Evolutionary conservation across 2,329 filamentous ascomycete species (phyloP), one percentile per base, ranked within the genome.

Genomic region (Truncatella angustata): DNA sequence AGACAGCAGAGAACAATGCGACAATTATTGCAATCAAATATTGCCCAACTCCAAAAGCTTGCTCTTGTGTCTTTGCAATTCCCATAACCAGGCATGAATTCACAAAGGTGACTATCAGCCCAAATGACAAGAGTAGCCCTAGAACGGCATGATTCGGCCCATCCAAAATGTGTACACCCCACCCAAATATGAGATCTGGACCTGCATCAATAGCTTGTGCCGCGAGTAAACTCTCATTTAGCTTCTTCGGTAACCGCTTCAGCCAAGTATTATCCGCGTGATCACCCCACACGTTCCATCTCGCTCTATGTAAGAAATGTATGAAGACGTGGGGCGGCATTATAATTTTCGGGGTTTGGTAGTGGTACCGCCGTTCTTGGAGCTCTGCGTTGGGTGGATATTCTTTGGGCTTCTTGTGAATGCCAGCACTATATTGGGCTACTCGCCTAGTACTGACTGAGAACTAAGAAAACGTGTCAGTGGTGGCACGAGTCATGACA

Each of bases 201-300:
- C 18, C 23, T 16, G 18, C 16, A 10, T 28, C 23, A 10, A 26
- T 12, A 12, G 28, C 23, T 20, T 34, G 44, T 18, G 26, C 12
- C 11, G 24, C 44, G 11, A 34, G 14, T 20, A 48, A 12, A 35
- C 44, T 48, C 5, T 48, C 28, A 12, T 34, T 2, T 20, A 48
- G 44, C 35, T 35, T 48, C 28, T 48, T 34, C 2, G 44, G 44
- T 18, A 48, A 16, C n/a, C 44, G 28, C 28, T 48, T 48, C 24
- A 48, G 28, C 44, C 44, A 48, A 11, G 23, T 34, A 20, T 35
- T 16, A 16, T 35, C 12, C 5, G 1, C 7, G 23, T 48, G 44
- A 12, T 35, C n/a, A 2, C 34, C 34, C 44, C 28, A n/a, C 11
- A 35, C n/a, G 20, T 35, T 35, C 26, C 12, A 48, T 12, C 44